Conservation (phyloP, 441 rosid species). For the Arabidopsis lyrata region DNA sequence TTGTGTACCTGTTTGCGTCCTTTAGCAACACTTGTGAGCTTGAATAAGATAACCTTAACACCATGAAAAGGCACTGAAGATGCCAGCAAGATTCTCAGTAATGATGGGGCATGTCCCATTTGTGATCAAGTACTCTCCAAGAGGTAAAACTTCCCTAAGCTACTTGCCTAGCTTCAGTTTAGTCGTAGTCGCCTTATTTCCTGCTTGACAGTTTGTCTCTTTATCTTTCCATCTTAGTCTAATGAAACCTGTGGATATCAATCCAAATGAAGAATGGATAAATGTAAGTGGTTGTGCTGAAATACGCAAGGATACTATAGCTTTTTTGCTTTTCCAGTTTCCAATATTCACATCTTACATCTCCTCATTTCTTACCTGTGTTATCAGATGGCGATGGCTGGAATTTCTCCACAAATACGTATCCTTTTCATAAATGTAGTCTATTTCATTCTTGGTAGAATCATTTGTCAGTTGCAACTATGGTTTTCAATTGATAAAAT, state of each 20-base stretch:
- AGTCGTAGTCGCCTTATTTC: conserved; percentile 18
- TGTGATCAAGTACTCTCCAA: conserved; percentile 97
- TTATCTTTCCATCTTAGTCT: conserved; percentile 59
- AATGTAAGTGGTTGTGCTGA: conserved; percentile 69
- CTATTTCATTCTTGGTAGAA: conserved; percentile 10
- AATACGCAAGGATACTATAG: conserved; percentile 17
- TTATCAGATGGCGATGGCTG: conserved; percentile 93
- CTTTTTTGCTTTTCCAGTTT: conserved; percentile 37
- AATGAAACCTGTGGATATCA: conserved; percentile 89
- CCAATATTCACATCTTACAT: conserved; percentile 31
- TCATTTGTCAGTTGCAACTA: neutral
- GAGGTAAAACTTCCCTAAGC: conserved; percentile 55
- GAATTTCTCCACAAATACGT: conserved; percentile 90
- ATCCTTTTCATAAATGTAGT: conserved; percentile 52
- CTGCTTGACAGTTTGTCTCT: conserved; percentile 36
- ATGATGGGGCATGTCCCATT: conserved; percentile 89
- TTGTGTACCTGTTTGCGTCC: conserved; percentile 1
- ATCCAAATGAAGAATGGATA: conserved; percentile 95
- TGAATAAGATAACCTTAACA: conserved; percentile 51
- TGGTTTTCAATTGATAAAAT: neutral
- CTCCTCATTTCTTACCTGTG: conserved; percentile 32
- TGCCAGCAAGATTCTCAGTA: conserved; percentile 85
- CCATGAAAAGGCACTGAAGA: conserved; percentile 80
- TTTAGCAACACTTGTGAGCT: conserved; percentile 25
- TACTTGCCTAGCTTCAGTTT: conserved; percentile 23